Conservation (phyloP, 2,329 filamentous ascomycete genomes). For the Fusarium temperatum region DNA sequence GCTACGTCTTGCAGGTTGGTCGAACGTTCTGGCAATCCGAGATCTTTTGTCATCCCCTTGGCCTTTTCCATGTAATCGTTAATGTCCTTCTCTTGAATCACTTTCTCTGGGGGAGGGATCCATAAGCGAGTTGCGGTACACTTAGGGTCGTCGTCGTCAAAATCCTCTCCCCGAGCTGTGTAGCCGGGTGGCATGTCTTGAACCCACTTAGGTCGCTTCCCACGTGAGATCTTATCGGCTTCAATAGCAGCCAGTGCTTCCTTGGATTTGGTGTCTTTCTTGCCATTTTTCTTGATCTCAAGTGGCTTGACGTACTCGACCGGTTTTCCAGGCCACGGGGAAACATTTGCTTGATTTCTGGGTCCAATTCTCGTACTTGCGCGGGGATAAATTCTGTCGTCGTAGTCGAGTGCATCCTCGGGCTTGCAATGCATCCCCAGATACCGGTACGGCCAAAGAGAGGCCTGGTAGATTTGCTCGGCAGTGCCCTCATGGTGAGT, state of each 20-base stretch:
- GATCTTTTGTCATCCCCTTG: conserved; percentile 68
- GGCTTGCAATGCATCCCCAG: conserved; percentile 94
- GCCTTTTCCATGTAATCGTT: conserved; percentile 80
- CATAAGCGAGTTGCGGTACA: conserved; percentile 82
- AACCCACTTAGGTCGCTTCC: conserved; percentile 90
- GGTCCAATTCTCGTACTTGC: conserved; percentile 92
- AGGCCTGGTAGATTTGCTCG: conserved; percentile 91
- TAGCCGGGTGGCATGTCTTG: conserved; percentile 92
- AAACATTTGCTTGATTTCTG: conserved; percentile 87
- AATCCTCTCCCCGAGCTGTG: conserved; percentile 82
- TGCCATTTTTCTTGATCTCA: conserved; percentile 84
- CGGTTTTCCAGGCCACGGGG: conserved; percentile 84
- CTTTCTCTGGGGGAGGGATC: conserved; percentile 72
- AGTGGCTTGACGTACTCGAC: conserved; percentile 90
- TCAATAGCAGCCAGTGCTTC: conserved; percentile 83
- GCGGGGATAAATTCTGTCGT: conserved; percentile 96
- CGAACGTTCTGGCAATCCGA: conserved; percentile 77
- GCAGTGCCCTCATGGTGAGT: conserved; percentile 71
- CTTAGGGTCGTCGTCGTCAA: conserved; percentile 73
- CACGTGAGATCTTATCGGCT: conserved; percentile 79
- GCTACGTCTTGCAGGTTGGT: conserved; percentile 92
- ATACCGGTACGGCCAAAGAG: conserved; percentile 96
- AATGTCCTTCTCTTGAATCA: conserved; percentile 65
- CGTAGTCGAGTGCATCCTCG: conserved; percentile 94
- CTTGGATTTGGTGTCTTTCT: conserved; percentile 83